Evolutionary conservation across 78 protist species (phyloP), one percentile per base, ranked within the genome.

Genomic region (slime mould (Dictyostelium discoideum)): DNA sequence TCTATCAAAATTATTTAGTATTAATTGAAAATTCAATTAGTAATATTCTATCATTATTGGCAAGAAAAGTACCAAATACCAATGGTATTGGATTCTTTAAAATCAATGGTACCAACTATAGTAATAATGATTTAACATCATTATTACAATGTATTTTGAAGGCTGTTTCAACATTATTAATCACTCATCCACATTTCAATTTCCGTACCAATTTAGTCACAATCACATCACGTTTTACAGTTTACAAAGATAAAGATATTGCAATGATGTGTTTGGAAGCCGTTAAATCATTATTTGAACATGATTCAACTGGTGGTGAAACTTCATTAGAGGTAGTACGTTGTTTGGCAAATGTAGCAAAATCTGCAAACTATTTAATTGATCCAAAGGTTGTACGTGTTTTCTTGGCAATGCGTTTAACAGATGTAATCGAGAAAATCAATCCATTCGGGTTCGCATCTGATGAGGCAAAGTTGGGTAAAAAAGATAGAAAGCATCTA

Each of bases 221-320:
- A 0, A 69, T 85, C 22, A 60, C 72, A 69, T 29, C 79, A 60
- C 81, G 93, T 44, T 86, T 93, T 80, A 69, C 92, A 13, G 87
- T 83, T 7, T 83, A 50, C 37, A 46, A 74, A 13, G 92, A 93
- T n/a, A 80, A 84, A 60, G 76, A 42, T 32, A 57, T 93, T 5
- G n/a, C 92, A 44, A 54, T 81, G 50, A 20, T 46, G 40, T 80
- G 86, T 85, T 9, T 86, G 2, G 40, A 74, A 46, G 22, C 92
- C 0, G 32, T 93, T 14, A 46, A 65, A 14, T 54, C 86, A 1
- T 80, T 93, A 1, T 93, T 93, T 57, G 29, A 54, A 40, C 48
- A 46, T 14, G 96, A 93, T 85, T 40, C 69, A 29, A 85, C 89
- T 22, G 96, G 93, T 88, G 93, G 96, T 60, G 84, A 84, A 42